Conservation (phyloP, 768 basidiomycete genomes). For the Leccinum rimulosum region DNA sequence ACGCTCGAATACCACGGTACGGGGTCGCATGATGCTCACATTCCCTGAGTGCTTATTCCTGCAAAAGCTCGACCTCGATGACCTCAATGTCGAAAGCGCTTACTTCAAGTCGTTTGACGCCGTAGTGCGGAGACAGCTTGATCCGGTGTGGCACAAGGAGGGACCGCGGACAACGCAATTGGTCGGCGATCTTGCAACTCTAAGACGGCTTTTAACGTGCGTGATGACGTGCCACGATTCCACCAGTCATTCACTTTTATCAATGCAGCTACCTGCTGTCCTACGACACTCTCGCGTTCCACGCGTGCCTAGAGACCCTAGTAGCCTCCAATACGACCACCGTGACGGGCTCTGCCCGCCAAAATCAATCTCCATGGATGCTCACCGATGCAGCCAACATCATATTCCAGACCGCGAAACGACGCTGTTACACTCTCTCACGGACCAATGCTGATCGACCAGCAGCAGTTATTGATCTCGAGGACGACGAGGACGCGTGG, state of each 20-base stretch:
- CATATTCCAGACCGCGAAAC: slow-evolving; percentile 78
- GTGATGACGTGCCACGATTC: slow-evolving; percentile 22
- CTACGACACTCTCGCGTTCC: slow-evolving; percentile 89
- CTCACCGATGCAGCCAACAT: slow-evolving; percentile 88
- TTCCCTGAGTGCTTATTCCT: neutral
- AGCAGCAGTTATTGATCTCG: slow-evolving; percentile 38
- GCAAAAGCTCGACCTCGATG: slow-evolving; percentile 87
- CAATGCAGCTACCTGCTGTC: slow-evolving; percentile 63
- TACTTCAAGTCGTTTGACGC: slow-evolving; percentile 92
- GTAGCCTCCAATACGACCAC: slow-evolving; percentile 58
- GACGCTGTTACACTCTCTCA: slow-evolving; percentile 69
- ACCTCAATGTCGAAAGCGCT: slow-evolving; percentile 87
- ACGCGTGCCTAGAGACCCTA: slow-evolving; percentile 88
- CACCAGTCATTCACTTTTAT: neutral
- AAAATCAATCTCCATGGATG: slow-evolving; percentile 85
- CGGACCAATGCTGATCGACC: slow-evolving; percentile 24
- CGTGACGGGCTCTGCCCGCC: slow-evolving; percentile 49
- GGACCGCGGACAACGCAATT: slow-evolving; percentile 90
- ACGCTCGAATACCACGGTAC: slow-evolving; percentile 74
- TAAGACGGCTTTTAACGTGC: slow-evolving; percentile 79
- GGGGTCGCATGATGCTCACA: neutral
- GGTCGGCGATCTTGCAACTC: slow-evolving; percentile 80
- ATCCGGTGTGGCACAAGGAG: slow-evolving; percentile 96
- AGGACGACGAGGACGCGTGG: slow-evolving; percentile 75
- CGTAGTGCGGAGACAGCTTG: slow-evolving; percentile 84